These are phyloP conservation scores for Colletotrichum shisoi DNA, from an alignment of 2,329 filamentous ascomycete genomes.

Conservation along the genomic window DNA sequence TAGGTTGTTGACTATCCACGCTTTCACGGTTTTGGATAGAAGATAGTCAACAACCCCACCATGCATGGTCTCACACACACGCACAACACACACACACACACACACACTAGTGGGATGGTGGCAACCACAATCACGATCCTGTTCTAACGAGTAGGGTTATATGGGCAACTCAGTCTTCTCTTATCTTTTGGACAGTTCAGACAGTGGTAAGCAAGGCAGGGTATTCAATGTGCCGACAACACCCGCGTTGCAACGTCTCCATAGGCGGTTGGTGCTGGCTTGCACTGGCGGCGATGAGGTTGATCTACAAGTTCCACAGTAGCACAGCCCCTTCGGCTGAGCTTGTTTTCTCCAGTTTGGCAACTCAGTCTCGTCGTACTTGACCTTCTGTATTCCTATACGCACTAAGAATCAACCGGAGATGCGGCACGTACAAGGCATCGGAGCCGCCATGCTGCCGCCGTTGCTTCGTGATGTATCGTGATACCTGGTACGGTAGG, in stretches of 20 bases:
- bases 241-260: background rate
- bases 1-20: background rate
- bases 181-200: background rate
- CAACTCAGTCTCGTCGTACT: background rate
- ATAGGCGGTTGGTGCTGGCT: background rate
- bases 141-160: background rate
- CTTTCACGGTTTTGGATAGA: background rate
- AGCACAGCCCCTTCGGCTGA: background rate
- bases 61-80: background rate
- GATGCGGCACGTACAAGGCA: background rate
- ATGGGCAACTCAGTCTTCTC: background rate
- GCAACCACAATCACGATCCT: background rate
- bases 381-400: background rate
- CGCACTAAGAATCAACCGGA: background rate
- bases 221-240: background rate
- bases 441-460: background rate
- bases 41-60: background rate
- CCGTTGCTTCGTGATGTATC: background rate
- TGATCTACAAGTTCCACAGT: background rate
- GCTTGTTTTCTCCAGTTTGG: background rate
- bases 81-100: background rate
- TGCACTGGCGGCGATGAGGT: background rate
- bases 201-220: background rate
- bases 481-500: background rate
- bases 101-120: conserved; percentile 11